Evolutionary conservation across 192 early-diverging fungal species (phyloP).

Genomic region (Podila horticola): DNA sequence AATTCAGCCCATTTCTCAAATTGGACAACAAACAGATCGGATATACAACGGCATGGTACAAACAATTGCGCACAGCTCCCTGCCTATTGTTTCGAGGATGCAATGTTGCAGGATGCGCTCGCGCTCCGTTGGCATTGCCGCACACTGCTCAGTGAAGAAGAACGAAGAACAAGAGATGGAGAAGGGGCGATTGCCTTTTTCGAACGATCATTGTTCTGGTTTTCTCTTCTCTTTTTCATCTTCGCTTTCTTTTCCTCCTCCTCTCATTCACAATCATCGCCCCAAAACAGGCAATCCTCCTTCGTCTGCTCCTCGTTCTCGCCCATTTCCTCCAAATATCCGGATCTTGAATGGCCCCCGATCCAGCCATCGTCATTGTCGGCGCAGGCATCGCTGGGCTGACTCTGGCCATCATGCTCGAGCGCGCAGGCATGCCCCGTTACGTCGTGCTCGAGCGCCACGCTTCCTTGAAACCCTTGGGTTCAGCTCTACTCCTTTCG

Average conservation of each 20-base stretch:
- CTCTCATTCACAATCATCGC: constrained; percentile 21
- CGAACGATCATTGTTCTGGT: constrained; percentile 28
- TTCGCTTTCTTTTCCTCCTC: not conserved
- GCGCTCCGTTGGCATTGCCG: not conserved
- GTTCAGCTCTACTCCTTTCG: constrained; percentile 8
- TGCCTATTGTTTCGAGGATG: not conserved
- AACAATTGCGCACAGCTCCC: not conserved
- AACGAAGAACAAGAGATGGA: not conserved
- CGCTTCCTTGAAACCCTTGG: constrained; percentile 4
- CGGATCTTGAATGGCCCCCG: constrained; percentile 17
- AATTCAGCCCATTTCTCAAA: no score
- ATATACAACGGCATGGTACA: no score
- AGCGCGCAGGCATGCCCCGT: constrained; percentile 25
- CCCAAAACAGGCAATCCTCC: not conserved
- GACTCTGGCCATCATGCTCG: constrained; percentile 26
- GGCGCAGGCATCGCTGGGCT: constrained; percentile 34
- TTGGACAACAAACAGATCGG: no score
- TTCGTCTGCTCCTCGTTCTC: not conserved
- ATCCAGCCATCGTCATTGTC: constrained; percentile 29
- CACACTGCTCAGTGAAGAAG: not conserved
- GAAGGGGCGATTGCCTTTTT: constrained; percentile 22
- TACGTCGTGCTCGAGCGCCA: constrained; percentile 25
- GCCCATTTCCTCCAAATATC: not conserved
- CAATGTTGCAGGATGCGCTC: not conserved
- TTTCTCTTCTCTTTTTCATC: not conserved